Evolutionary conservation across 805 yeast genomes (phyloP).

Genomic region (Ogataea minuta): DNA sequence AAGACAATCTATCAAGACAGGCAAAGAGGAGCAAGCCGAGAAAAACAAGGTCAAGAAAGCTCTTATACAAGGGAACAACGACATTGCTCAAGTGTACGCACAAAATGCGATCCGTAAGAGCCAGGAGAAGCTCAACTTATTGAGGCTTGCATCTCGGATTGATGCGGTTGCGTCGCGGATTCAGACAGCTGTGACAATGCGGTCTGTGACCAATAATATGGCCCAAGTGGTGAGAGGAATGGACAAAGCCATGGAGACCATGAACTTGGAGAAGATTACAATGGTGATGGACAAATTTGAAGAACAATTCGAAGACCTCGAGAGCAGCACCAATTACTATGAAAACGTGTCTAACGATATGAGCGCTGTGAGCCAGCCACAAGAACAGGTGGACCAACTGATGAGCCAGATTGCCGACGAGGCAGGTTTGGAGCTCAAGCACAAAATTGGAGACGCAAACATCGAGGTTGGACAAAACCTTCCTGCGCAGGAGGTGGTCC

Average conservation of each 20-base stretch:
- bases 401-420: slow-evolving; percentile 95
- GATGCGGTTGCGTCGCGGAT: slow-evolving; percentile 96
- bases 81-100: slow-evolving; percentile 91
- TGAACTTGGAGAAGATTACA: slow-evolving; percentile 92
- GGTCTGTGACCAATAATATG: slow-evolving; percentile 93
- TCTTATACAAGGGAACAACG: slow-evolving; percentile 78
- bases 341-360: slow-evolving; percentile 87
- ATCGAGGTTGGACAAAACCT: slow-evolving; percentile 46
- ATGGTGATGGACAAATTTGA: slow-evolving; percentile 97
- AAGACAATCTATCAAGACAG: slow-evolving; percentile 86
- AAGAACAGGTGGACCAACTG: slow-evolving; percentile 88
- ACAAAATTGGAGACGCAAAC: slow-evolving; percentile 66
- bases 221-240: slow-evolving; percentile 88
- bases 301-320: slow-evolving; percentile 91
- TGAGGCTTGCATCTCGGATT: slow-evolving; percentile 81
- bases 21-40: slow-evolving; percentile 85
- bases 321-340: slow-evolving; percentile 89
- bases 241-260: slow-evolving; percentile 93
- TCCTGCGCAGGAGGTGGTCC: slow-evolving; percentile 31
- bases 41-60: slow-evolving; percentile 90
- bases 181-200: slow-evolving; percentile 97
- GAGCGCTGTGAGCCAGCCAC: slow-evolving; percentile 87
- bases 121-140: slow-evolving; percentile 77
- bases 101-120: slow-evolving; percentile 93
- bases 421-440: slow-evolving; percentile 91